Conservation (phyloP, 371 early-diverging fungal species). For the Massospora cicadina region DNA sequence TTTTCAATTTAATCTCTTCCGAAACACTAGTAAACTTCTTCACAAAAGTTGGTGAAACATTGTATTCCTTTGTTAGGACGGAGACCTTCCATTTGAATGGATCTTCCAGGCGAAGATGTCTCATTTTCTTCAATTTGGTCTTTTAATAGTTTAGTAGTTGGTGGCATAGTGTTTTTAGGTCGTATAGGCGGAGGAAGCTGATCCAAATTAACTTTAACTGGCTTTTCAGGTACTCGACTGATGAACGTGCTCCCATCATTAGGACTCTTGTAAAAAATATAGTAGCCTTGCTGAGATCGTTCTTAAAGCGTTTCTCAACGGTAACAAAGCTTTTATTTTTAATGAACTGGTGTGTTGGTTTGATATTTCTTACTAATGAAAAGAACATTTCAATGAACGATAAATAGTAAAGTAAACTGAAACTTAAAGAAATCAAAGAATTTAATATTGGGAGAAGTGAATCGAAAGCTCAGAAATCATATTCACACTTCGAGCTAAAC, state of each 20-base stretch:
- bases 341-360: too few species aligned
- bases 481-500: too few species aligned
- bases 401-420: too few species aligned
- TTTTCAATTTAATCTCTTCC: not conserved
- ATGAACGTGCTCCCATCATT: conserved; percentile 15
- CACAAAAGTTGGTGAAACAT: conserved; percentile 11
- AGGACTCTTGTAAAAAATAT: conserved; percentile 11
- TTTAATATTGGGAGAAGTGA: too few species aligned
- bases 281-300: conserved; percentile 11
- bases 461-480: too few species aligned
- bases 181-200: conserved; percentile 22
- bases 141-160: conserved; percentile 13
- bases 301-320: not conserved
- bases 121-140: conserved; percentile 21
- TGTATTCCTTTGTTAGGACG: conserved; percentile 20
- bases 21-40: not conserved
- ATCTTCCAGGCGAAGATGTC: conserved; percentile 17
- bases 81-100: conserved; percentile 21
- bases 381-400: too few species aligned
- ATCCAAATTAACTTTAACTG: not conserved
- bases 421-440: too few species aligned
- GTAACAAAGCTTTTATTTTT: too few species aligned
- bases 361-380: too few species aligned
- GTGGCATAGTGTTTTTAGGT: conserved; percentile 6
- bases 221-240: conserved; percentile 9